phyloP scores from a whole-genome alignment of 139 green algal genomes.

The Marvania coccoides region DNA sequence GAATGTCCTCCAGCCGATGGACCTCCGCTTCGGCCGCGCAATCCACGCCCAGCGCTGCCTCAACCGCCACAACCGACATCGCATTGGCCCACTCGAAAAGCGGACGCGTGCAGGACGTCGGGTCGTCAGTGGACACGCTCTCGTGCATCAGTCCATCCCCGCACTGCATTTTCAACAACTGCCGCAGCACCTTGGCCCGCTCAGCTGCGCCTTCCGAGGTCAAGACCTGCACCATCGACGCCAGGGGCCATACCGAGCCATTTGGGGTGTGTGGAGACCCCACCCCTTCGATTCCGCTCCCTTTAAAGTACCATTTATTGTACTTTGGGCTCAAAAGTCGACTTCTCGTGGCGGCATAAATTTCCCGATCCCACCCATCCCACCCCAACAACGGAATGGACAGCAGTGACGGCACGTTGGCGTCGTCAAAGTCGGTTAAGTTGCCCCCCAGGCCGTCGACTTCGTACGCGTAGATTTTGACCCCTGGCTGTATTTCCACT shows the following conservation, averaged over 20 bases:
- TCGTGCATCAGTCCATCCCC: constrained; percentile 49
- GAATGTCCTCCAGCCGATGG: not conserved
- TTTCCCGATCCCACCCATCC: constrained; percentile 14
- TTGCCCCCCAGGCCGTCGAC: constrained; percentile 44
- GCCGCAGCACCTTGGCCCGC: constrained; percentile 15
- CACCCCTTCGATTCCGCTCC: constrained; percentile 28
- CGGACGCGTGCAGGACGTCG: constrained; percentile 9
- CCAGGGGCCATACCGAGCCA: constrained; percentile 43
- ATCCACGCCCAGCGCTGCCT: constrained; percentile 33
- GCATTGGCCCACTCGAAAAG: constrained; percentile 53
- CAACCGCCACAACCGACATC: constrained; percentile 33
- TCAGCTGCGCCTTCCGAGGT: not conserved
- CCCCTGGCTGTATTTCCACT: constrained; percentile 2
- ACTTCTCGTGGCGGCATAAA: constrained; percentile 23
- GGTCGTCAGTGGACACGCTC: constrained; percentile 17
- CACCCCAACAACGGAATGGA: constrained; percentile 54
- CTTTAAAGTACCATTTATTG: constrained; percentile 38
- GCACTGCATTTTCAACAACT: constrained; percentile 34
- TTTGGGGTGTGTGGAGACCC: constrained; percentile 41
- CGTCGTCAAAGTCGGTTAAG: constrained; percentile 46
- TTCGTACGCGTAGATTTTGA: constrained; percentile 50
- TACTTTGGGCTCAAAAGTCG: constrained; percentile 25
- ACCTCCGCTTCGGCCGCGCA: constrained; percentile 23
- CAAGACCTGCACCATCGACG: constrained; percentile 4
- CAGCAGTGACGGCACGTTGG: constrained; percentile 56